Evolutionary conservation across 2,329 filamentous ascomycete species (phyloP).

Genomic region (Paecilomyces fulvus): DNA sequence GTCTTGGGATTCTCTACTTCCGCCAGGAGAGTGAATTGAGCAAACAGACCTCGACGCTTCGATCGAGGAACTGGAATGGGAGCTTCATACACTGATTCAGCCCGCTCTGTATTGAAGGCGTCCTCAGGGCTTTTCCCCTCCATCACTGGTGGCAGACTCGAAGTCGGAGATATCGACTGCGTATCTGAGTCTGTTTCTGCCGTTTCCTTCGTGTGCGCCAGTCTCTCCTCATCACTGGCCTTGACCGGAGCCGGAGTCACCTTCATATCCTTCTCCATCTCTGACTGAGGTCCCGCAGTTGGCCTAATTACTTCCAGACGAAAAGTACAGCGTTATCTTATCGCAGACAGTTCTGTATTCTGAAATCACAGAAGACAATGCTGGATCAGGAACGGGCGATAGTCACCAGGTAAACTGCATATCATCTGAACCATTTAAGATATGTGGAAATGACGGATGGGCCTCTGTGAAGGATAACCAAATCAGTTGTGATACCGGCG

Average conservation of each 20-base stretch:
- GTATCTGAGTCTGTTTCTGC: constrained; percentile 7
- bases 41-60: constrained; percentile 63
- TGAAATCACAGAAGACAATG: background rate
- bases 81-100: constrained; percentile 19
- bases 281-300: background rate
- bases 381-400: background rate
- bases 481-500: background rate
- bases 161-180: constrained; percentile 11
- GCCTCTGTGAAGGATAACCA: background rate
- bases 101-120: constrained; percentile 6
- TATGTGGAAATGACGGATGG: background rate
- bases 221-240: background rate
- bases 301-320: background rate
- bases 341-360: background rate
- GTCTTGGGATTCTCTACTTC: constrained; percentile 70
- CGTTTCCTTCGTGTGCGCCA: background rate
- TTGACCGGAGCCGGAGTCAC: background rate
- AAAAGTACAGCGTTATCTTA: background rate
- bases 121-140: constrained; percentile 11
- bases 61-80: constrained; percentile 42
- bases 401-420: background rate
- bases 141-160: constrained; percentile 11
- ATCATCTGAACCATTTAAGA: background rate
- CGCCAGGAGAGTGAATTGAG: constrained; percentile 61
- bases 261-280: background rate